phyloP scores from a whole-genome alignment of 2,329 filamentous ascomycete species.

The Penicillium sp. region DNA sequence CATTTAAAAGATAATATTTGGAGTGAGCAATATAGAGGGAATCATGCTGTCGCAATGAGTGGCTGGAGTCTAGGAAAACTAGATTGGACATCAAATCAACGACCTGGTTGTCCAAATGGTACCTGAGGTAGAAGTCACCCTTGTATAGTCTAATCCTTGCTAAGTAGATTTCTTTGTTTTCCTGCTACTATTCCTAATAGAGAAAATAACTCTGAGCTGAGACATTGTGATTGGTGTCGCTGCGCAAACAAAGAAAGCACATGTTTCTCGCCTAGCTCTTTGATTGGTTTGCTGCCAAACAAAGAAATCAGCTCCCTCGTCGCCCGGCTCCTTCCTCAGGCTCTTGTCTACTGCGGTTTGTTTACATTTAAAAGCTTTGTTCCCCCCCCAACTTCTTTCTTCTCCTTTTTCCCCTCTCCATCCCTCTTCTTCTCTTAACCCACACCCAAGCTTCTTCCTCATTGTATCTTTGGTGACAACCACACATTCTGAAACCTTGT shows the following conservation, averaged over 20 bases:
- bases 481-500: neutral
- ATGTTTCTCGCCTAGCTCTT: neutral
- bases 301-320: neutral
- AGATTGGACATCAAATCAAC: neutral
- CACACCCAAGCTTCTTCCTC: neutral
- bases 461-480: neutral
- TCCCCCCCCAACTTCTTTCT: neutral
- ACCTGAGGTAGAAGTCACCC: neutral
- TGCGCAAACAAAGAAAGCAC: constrained; percentile 5
- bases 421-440: neutral
- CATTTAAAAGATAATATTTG: too few species aligned
- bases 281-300: constrained; percentile 1
- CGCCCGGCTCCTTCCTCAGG: too few species aligned
- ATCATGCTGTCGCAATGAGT: neutral
- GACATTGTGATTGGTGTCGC: neutral
- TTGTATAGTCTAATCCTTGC: neutral
- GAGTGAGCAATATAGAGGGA: too few species aligned
- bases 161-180: neutral
- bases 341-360: neutral
- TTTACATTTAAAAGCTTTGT: neutral
- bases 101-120: neutral
- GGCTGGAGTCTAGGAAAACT: neutral
- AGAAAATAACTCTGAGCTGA: neutral
- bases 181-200: neutral
- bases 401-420: neutral